Base-by-base conservation (phyloP, 768 basidiomycete species). In the Russula sp. region DNA sequence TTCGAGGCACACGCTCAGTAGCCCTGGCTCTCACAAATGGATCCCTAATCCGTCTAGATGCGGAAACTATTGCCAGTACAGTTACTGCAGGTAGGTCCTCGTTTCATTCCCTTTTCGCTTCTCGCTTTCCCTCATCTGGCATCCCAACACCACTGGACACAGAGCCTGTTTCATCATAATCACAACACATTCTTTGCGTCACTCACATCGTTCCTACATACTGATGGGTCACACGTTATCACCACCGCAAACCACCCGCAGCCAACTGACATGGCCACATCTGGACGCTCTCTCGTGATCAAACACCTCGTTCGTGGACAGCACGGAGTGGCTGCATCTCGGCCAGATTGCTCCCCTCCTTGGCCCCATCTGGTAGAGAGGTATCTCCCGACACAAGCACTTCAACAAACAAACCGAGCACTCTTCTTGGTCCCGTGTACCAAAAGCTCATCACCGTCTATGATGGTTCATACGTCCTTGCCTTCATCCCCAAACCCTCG, bases 231-330 rank as follows among this genome's bases (percentile, higher is more conserved):
- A 20, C 84, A 88, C 64, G 84, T 90, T 55, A 77, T 94, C 52
- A 84, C 89, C 50, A 77, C 91, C 45, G 82, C 89, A 6, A 85
- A 84, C 49, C 81, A 86, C 72, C 83, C 88, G 49, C 88, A 85
- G 79, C 40, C n/a, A n/a, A n/a, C n/a, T n/a, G n/a, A n/a, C n/a
- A n/a, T n/a, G n/a, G n/a, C n/a, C 80, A 89, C 68, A 76, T 88
- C 27, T 96, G 91, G 84, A 87, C 93, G 1, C 80, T 98, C 47
- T 94, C 94, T 9, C 81, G 93, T 59, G 93, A 97, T 76, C 82
- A 88, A 59, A 87, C 86, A 40, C 78, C 98, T 47, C 82, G 93
- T 44, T 77, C 89, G 48, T 98, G 94, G 94, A 88, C 89, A 66
- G 80, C 86, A 34, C 83, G 87, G 72, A 78, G 84, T 59, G 86